Evolutionary conservation across 306 rosid species (phyloP).

Genomic region (peach (Prunus persica)): DNA sequence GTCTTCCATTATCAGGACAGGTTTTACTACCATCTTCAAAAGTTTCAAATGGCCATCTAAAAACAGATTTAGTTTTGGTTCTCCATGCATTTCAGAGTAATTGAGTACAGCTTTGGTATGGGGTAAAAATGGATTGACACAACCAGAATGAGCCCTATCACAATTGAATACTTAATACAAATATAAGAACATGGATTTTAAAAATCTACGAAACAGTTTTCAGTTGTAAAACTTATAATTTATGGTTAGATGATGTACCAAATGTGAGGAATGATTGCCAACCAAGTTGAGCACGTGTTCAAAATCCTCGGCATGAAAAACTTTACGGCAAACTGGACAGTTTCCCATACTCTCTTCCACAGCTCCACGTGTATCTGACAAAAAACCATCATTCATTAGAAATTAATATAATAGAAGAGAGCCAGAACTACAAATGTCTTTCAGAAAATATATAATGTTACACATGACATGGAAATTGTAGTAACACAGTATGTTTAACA

Average conservation of each 20-base stretch:
- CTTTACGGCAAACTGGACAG: constrained; percentile 84
- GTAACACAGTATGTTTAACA: background rate
- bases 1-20: background rate
- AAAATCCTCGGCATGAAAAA: constrained; percentile 61
- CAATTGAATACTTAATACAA: background rate
- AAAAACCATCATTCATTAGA: constrained; percentile 20
- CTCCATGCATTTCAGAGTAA: background rate
- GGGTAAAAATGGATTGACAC: background rate
- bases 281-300: constrained; percentile 72
- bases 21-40: background rate
- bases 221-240: background rate
- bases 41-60: background rate
- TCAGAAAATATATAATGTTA: background rate
- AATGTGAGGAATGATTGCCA: constrained; percentile 44
- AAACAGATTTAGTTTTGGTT: background rate
- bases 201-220: background rate
- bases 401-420: background rate
- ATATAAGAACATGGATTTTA: background rate
- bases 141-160: background rate
- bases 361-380: constrained; percentile 29
- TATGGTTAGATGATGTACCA: constrained; percentile 36
- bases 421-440: background rate
- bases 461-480: background rate
- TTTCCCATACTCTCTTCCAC: constrained; percentile 49
- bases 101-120: background rate